Conservation (phyloP, 2,329 filamentous ascomycete genomes). For the Raffaelea arxii region DNA sequence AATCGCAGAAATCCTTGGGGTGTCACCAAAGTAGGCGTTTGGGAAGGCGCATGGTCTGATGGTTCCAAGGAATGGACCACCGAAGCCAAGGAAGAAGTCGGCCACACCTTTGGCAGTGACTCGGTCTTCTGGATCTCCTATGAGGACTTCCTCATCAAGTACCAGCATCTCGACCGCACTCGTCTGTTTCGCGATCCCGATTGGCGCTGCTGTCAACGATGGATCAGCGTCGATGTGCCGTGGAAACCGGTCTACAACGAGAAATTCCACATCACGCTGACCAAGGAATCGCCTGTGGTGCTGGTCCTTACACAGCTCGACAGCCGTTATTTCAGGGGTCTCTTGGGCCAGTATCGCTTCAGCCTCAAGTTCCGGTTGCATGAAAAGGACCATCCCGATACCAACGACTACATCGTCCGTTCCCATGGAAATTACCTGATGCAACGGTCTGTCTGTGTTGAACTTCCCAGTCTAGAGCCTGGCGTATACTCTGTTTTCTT, state of each 20-base stretch:
- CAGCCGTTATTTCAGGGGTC: conserved; percentile 45
- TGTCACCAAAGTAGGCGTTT: conserved; percentile 63
- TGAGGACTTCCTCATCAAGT: conserved; percentile 48
- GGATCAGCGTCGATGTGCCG: conserved; percentile 35
- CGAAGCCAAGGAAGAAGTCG: conserved; percentile 63
- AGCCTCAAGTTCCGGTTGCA: conserved; percentile 45
- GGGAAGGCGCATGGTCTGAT: conserved; percentile 72
- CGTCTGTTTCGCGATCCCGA: conserved; percentile 44
- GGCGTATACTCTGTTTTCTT: conserved; percentile 69
- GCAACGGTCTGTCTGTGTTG: conserved; percentile 66
- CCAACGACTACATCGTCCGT: conserved; percentile 41
- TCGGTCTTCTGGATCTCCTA: conserved; percentile 56
- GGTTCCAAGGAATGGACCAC: conserved; percentile 79
- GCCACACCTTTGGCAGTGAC: conserved; percentile 68
- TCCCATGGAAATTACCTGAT: conserved; percentile 48
- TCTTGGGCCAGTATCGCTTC: conserved; percentile 47
- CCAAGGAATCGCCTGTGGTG: conserved; percentile 39
- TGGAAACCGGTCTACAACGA: conserved; percentile 48
- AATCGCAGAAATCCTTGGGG: conserved; percentile 66
- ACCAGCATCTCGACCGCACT: conserved; percentile 47
- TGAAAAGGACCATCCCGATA: conserved; percentile 27
- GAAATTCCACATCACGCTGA: conserved; percentile 42
- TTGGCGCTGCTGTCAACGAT: conserved; percentile 40
- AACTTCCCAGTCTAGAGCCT: conserved; percentile 58
- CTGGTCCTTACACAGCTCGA: conserved; percentile 49